Base-by-base conservation (phyloP, 2,329 filamentous ascomycete genomes). In the Penicillium hesseltinei region DNA sequence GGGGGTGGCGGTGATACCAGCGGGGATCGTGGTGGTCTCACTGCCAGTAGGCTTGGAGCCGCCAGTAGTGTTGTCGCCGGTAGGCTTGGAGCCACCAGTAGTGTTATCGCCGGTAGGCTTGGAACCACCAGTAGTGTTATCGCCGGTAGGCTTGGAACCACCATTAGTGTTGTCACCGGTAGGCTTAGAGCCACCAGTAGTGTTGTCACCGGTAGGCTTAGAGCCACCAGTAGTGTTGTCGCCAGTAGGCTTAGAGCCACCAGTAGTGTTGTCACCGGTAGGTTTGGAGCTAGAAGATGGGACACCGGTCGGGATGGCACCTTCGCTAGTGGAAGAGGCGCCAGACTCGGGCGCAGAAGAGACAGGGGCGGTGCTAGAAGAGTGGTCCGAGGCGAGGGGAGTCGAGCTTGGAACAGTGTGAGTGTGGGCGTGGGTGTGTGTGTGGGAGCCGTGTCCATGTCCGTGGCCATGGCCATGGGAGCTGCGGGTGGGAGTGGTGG, bases 1-100 rank as follows among this genome's bases (percentile, higher is more conserved):
- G 23, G 58, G 54, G 21, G 51, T 27, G 23, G 53, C 51, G 21
- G 58, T 47, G 43, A 48, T 45, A 17, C 44, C 36, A 19, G 64
- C 54, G 2, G 59, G 57, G 8, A 49, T 51, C 6, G 48, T 61
- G 33, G 40, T 35, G 2, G 57, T 47, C 27, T 47, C 56, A 25
- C 25, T 61, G 19, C 59, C 61, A 44, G 50, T 61, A 33, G 54
- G 19, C 25, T 53, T 49, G 11, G 51, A 23, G 5, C 45, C 35
- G 9, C 36, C 44, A 19, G 49, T 60, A 17, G 44, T 46, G 17
- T 21, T 7, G 11, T 6, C 25, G 4, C 40, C 50, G 0, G 31
- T 44, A 29, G 50, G 19, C 29, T 44, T 33, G 4, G 33, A 21
- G 0, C 40, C 33, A 3, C 51, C 33, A 2, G 42, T 50, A 8